These are phyloP conservation scores for Holtermannia corniformis DNA, from an alignment of 768 basidiomycete genomes.

Conservation along the genomic window DNA sequence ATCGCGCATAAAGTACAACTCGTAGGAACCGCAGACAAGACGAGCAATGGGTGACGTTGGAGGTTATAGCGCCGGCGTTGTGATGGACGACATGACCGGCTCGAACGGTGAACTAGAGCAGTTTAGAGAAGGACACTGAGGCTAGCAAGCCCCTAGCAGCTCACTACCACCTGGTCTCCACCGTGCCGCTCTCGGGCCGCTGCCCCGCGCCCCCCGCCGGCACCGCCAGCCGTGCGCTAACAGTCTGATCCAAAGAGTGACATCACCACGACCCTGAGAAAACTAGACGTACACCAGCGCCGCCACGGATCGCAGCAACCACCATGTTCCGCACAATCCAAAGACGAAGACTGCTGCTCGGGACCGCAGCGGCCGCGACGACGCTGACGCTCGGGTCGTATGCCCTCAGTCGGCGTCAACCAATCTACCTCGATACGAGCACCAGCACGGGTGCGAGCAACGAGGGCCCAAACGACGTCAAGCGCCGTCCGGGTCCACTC, in stretches of 20 bases:
- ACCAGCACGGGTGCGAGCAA: no score
- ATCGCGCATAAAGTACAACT: no score
- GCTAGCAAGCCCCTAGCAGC: no score
- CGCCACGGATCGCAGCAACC: no score
- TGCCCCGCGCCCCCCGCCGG: constrained; percentile 7
- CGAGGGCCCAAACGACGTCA: constrained; percentile 10
- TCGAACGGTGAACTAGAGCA: no score
- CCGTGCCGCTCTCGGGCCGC: constrained; percentile 6
- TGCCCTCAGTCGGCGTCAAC: constrained; percentile 8
- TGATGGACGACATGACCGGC: no score
- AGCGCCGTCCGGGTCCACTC: constrained; percentile 41
- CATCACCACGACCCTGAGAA: no score
- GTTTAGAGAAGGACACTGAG: constrained; percentile 3
- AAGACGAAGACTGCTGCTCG: background rate
- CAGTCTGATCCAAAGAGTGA: constrained; percentile 9
- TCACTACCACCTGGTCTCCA: constrained; percentile 10
- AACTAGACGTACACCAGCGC: no score
- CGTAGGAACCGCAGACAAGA: no score
- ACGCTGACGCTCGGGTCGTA: constrained; percentile 3
- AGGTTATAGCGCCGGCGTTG: no score
- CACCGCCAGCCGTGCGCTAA: constrained; percentile 6
- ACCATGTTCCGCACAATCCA: constrained; percentile 3
- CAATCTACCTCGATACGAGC: constrained; percentile 13
- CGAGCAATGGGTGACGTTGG: no score
- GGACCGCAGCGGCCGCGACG: background rate